Evolutionary conservation across 2,329 filamentous ascomycete genomes (phyloP).

Genomic region (Fusarium denticulatum): DNA sequence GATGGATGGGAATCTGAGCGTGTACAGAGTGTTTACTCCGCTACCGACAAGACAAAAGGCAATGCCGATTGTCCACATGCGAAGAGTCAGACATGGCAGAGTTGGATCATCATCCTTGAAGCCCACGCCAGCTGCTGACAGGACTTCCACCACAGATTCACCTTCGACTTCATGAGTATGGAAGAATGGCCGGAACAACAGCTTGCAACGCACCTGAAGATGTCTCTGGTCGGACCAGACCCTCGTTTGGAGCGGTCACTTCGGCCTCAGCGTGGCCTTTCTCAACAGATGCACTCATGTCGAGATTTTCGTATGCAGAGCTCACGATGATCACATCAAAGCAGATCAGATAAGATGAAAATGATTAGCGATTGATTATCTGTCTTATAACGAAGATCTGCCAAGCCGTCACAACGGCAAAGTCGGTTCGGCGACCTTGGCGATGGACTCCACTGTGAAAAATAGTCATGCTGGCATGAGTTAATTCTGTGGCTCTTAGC

Average conservation of each 20-base stretch:
- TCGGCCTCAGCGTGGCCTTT: background rate
- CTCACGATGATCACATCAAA: background rate
- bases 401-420: background rate
- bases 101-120: constrained; percentile 42
- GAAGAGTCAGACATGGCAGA: constrained; percentile 49
- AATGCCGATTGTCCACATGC: constrained; percentile 53
- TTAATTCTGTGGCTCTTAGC: background rate
- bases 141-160: constrained; percentile 38
- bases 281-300: background rate
- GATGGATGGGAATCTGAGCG: constrained; percentile 49
- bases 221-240: constrained; percentile 5
- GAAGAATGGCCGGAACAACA: too few relatives aligned
- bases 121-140: constrained; percentile 46
- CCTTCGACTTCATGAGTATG: background rate
- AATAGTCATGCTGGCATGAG: background rate
- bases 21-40: constrained; percentile 54
- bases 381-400: constrained; percentile 1
- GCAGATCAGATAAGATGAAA: background rate
- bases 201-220: constrained; percentile 5
- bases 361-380: background rate
- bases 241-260: background rate
- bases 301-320: background rate
- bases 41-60: constrained; percentile 51
- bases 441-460: background rate
- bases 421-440: background rate